These are phyloP conservation scores for Bonia amplexicaulis DNA, from an alignment of 176 grass and related monocot genomes.

Conservation along the genomic window DNA sequence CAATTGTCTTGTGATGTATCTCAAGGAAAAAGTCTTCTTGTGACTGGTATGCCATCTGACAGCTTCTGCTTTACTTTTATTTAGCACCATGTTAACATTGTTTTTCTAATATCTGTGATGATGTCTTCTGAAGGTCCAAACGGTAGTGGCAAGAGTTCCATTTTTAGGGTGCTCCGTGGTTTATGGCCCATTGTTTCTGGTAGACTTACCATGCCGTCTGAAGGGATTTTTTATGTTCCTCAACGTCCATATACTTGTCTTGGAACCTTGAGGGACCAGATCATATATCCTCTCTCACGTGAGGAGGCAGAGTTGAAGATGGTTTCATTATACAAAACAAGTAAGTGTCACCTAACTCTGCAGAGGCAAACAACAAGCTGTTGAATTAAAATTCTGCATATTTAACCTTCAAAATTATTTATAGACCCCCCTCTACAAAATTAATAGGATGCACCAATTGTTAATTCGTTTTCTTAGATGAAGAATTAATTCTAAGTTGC, in stretches of 20 bases:
- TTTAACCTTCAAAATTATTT: neutral
- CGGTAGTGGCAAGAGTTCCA: conserved; percentile 96
- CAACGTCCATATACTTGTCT: conserved; percentile 93
- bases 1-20: conserved; percentile 73
- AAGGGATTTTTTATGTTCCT: conserved; percentile 76
- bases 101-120: conserved; percentile 33
- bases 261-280: conserved; percentile 91
- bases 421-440: neutral
- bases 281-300: conserved; percentile 86
- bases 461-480: neutral
- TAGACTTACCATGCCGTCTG: conserved; percentile 58
- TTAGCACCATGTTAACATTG: neutral
- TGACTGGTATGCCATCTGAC: conserved; percentile 65
- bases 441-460: neutral
- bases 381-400: neutral
- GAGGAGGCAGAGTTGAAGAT: conserved; percentile 79
- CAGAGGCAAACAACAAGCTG: neutral
- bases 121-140: conserved; percentile 69
- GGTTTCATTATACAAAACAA: conserved; percentile 33
- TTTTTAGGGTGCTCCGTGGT: conserved; percentile 88
- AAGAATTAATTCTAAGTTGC: neutral
- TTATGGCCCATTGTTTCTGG: conserved; percentile 88
- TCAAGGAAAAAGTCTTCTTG: conserved; percentile 87
- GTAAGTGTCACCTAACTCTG: conserved; percentile 31
- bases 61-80: neutral